A percentile compares a stretch with the other conserved stretches of the same genome.
Evolutionary conservation across 192 early-diverging fungal genomes (phyloP).

Genomic region (Mortierella antarctica): DNA sequence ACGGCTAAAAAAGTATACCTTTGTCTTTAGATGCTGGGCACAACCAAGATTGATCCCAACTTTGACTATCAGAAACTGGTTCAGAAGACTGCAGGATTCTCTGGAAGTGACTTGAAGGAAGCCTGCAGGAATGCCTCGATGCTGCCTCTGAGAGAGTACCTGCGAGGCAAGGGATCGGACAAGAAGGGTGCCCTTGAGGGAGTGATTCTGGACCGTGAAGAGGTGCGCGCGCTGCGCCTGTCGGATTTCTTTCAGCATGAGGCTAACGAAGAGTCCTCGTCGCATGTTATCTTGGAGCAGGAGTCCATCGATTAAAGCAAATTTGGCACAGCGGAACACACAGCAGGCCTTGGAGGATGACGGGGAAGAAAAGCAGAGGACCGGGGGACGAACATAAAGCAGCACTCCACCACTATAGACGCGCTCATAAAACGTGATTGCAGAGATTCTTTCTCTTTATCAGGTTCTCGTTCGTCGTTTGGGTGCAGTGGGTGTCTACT

Average conservation of each 20-base stretch:
- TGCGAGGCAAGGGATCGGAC: conserved; percentile 61
- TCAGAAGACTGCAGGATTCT: conserved; percentile 79
- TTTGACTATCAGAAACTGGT: conserved; percentile 79
- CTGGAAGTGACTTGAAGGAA: conserved; percentile 97
- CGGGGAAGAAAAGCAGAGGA: background rate
- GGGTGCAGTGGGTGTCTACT: no score
- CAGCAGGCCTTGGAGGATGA: background rate
- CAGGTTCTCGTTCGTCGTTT: no score
- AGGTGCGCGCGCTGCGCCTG: conserved; percentile 33
- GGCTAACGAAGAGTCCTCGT: conserved; percentile 46
- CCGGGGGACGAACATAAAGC: background rate
- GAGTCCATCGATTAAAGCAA: conserved; percentile 33
- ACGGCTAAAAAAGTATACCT: background rate
- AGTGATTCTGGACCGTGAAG: conserved; percentile 39
- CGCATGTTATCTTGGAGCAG: conserved; percentile 52
- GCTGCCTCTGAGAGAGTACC: conserved; percentile 91
- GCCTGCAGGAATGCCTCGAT: conserved; percentile 96
- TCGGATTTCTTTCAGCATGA: conserved; percentile 53
- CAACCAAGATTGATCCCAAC: conserved; percentile 72
- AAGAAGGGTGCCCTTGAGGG: conserved; percentile 32
- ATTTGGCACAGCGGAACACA: background rate
- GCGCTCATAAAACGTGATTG: no score
- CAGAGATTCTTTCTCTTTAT: no score
- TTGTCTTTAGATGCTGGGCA: conserved; percentile 74
- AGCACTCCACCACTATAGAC: no score